phyloP scores from a whole-genome alignment of 2,329 filamentous ascomycete genomes.

The Colletotrichum horii region DNA sequence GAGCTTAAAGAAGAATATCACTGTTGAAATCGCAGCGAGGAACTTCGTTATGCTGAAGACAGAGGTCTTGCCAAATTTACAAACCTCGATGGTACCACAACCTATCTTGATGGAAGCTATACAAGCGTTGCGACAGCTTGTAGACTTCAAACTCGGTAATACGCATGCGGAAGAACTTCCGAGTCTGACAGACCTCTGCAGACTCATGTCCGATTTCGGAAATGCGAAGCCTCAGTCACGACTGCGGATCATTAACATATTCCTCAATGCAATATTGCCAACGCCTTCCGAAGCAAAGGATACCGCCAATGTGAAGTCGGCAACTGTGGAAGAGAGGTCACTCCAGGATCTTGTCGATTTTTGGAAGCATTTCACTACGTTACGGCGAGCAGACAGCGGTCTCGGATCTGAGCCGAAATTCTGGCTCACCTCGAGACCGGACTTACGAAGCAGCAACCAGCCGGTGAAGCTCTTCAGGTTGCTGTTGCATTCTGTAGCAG shows the following conservation, averaged over 20 bases:
- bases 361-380: constrained; percentile 42
- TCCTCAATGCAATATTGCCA: constrained; percentile 4
- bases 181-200: constrained; percentile 6
- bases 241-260: not conserved
- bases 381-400: constrained; percentile 30
- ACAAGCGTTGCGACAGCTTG: not conserved
- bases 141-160: not conserved
- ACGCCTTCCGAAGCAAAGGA: not conserved
- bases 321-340: not conserved
- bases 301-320: not conserved
- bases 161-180: not conserved
- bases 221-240: not conserved
- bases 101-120: not conserved
- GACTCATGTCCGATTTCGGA: constrained; percentile 1
- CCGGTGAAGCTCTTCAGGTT: not conserved
- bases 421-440: constrained; percentile 32
- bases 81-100: not conserved
- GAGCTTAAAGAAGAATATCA: not conserved
- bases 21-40: not conserved
- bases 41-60: not conserved
- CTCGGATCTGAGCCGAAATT: constrained; percentile 25
- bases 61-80: not conserved
- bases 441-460: constrained; percentile 25
- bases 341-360: constrained; percentile 35
- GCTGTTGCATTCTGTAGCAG: not conserved